These are phyloP conservation scores for Biscogniauxia sp. DNA, from an alignment of 2,329 filamentous ascomycete genomes.

Conservation along the genomic window DNA sequence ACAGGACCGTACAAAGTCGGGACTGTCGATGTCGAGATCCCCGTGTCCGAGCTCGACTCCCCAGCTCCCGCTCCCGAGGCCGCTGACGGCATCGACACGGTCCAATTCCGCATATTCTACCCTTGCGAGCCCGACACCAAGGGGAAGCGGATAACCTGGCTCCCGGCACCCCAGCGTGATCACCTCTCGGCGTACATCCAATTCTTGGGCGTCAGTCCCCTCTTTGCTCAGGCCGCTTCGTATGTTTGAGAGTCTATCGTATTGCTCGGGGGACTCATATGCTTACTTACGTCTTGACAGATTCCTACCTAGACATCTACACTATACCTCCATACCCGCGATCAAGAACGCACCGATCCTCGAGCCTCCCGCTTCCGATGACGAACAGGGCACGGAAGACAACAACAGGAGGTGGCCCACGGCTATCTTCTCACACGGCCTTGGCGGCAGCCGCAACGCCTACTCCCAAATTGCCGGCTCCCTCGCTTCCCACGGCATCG, in stretches of 20 bases:
- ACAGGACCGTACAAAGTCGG: conserved; percentile 77
- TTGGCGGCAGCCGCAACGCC: conserved; percentile 77
- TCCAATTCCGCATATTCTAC: conserved; percentile 82
- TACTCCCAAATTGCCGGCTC: conserved; percentile 83
- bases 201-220: conserved; percentile 66
- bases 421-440: conserved; percentile 81
- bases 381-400: not conserved
- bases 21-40: conserved; percentile 77
- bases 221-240: conserved; percentile 59
- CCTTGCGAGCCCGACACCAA: conserved; percentile 57
- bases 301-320: conserved; percentile 66
- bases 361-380: conserved; percentile 32
- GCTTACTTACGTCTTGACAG: conserved; percentile 35
- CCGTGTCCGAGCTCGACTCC: conserved; percentile 56
- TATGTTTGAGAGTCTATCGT: conserved; percentile 36
- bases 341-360: conserved; percentile 68
- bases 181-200: conserved; percentile 73
- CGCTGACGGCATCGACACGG: conserved; percentile 61
- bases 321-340: conserved; percentile 71
- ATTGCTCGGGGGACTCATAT: conserved; percentile 3
- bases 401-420: conserved; percentile 67
- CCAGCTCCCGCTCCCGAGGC: conserved; percentile 53
- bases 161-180: conserved; percentile 72
- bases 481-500: conserved; percentile 74
- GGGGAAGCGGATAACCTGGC: conserved; percentile 67